Percentiles rank a stretch among this genome's conserved stretches.
phyloP scores from a whole-genome alignment of 2,329 filamentous ascomycete genomes.

The Gliomastix tumulicola region DNA sequence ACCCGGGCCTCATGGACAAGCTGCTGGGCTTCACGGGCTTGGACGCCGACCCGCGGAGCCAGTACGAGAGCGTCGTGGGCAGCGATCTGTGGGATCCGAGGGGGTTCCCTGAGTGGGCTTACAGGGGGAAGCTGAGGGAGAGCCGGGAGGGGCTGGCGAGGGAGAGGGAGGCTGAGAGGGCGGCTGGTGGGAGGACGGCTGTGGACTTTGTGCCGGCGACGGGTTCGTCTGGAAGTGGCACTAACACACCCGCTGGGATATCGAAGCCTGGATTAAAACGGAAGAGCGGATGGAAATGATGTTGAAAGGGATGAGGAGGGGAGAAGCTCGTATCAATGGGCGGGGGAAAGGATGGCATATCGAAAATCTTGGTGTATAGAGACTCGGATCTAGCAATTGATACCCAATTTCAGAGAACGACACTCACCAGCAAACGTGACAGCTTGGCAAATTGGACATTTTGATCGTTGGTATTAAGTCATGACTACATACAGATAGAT shows the following conservation, averaged over 20 bases:
- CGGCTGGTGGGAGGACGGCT: constrained; percentile 27
- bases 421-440: too few relatives aligned
- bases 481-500: too few relatives aligned
- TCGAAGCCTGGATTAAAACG: too few relatives aligned
- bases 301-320: too few relatives aligned
- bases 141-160: constrained; percentile 37
- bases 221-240: constrained; percentile 10
- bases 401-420: too few relatives aligned
- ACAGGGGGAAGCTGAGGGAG: constrained; percentile 39
- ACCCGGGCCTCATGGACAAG: constrained; percentile 67
- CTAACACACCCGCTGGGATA: constrained; percentile 10
- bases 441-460: too few relatives aligned
- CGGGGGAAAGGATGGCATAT: too few relatives aligned
- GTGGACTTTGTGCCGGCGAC: constrained; percentile 41
- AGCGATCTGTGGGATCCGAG: constrained; percentile 50
- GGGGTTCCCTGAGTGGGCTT: constrained; percentile 48
- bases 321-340: too few relatives aligned
- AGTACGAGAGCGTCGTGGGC: constrained; percentile 59
- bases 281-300: constrained; percentile 24
- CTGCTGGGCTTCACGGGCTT: constrained; percentile 59
- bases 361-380: too few relatives aligned
- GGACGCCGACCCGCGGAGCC: constrained; percentile 35
- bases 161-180: constrained; percentile 36
- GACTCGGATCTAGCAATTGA: too few relatives aligned
- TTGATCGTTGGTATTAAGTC: too few relatives aligned